A percentile compares a stretch with the other conserved stretches of the same genome.
phyloP scores from a whole-genome alignment of 2,329 filamentous ascomycete genomes.

The Harringtonia lauricola region DNA sequence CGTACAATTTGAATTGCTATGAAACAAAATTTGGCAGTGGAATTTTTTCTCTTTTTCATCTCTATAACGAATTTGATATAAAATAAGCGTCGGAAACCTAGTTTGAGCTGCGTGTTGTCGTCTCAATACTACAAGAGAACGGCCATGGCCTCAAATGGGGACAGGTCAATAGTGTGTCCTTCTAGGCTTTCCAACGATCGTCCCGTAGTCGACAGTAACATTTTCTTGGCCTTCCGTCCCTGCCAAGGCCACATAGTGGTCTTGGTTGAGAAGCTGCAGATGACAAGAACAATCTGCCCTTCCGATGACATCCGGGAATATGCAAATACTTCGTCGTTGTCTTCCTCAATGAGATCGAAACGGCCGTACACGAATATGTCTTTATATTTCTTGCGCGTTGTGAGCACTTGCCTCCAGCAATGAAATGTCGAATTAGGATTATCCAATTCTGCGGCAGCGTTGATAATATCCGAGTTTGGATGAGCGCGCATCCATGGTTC shows the following conservation, averaged over 20 bases:
- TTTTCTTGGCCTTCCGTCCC: neutral
- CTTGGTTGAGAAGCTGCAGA: conserved; percentile 1
- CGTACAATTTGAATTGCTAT: neutral
- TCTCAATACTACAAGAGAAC: neutral
- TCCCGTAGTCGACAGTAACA: neutral
- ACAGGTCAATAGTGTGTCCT: neutral
- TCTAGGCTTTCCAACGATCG: neutral
- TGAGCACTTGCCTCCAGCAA: conserved; percentile 1
- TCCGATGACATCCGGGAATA: neutral
- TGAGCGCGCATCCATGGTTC: conserved; percentile 4
- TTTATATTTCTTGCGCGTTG: conserved; percentile 1
- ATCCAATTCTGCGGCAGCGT: conserved; percentile 1
- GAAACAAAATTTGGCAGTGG: too few relatives aligned
- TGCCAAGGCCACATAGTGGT: neutral
- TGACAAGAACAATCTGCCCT: neutral
- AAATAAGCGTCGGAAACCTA: neutral
- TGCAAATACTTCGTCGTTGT: conserved; percentile 1
- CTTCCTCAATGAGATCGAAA: conserved; percentile 3
- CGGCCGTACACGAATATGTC: conserved; percentile 4
- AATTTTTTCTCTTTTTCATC: too few relatives aligned
- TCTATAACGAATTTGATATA: neutral
- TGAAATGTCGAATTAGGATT: conserved; percentile 3
- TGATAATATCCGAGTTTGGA: conserved; percentile 1
- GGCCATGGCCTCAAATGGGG: neutral
- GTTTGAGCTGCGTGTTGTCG: neutral